Evolutionary conservation across 306 rosid species (phyloP), one percentile per base, ranked within the genome.

Genomic region (Casuarina glauca): DNA sequence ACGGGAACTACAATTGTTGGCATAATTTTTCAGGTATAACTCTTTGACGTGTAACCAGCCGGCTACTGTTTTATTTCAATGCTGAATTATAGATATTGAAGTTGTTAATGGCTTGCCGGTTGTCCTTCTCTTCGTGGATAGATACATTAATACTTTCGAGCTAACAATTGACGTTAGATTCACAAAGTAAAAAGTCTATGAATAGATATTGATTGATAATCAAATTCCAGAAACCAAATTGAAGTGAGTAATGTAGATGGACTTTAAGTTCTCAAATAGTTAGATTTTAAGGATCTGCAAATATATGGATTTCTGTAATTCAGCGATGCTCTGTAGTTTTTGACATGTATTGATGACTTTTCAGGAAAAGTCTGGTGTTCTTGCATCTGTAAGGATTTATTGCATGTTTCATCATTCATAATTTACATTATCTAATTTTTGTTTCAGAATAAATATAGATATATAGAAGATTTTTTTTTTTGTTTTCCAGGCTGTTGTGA

Each of bases 1-100:
- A 95, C 97, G 0, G 98, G 98, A 39, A 95, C 97, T 4, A 95
- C 97, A 17, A 92, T 95, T 45, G 98, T 93, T 32, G 97, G 97
- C 82, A 82, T 93, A 60, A 82, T 93, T 82, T 93, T 88, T 39
- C 76, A 89, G 97, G 98, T 94, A 69, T 43, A 9, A 41, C 13
- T 55, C 13, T 4, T 69, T 80, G 71, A 17, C 73, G 15, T 11
- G 11, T 48, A 42, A 2, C 41, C 35, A 10, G 8, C n/a, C 15
- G 16, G n/a, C 15, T 13, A 46, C 46, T 78, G 32, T 19, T 41
- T 53, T 42, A 13, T 70, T 42, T 49, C 16, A 11, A 2, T 58
- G 15, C 39, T 48, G 19, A 26, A 49, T 42, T 78, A 32, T 77
- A 8, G 39, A 41, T 39, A 48, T 48, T 64, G 49, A 13, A 19